These are phyloP conservation scores for Pseudogymnoascus sp. DNA, from an alignment of 2,329 filamentous ascomycete genomes.

Conservation along the genomic window DNA sequence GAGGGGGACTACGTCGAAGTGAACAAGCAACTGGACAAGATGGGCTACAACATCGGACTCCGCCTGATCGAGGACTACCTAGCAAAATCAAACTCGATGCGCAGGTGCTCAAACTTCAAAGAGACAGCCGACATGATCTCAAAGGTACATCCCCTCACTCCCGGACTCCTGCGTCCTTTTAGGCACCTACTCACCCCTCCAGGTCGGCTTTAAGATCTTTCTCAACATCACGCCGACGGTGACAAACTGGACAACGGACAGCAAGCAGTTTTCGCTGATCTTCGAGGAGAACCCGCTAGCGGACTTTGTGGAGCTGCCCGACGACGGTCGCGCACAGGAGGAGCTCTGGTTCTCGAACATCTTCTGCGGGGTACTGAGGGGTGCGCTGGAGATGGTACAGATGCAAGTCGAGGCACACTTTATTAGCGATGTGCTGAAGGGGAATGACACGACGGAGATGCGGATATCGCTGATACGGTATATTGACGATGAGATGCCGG, in stretches of 20 bases:
- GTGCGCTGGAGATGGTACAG: slow-evolving; percentile 96
- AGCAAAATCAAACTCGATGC: slow-evolving; percentile 85
- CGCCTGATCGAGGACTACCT: slow-evolving; percentile 96
- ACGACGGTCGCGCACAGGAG: slow-evolving; percentile 90
- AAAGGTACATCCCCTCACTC: slow-evolving; percentile 50
- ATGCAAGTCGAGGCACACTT: slow-evolving; percentile 98
- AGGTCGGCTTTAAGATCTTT: slow-evolving; percentile 99
- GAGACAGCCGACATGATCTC: slow-evolving; percentile 97
- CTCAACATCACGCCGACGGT: slow-evolving; percentile 91
- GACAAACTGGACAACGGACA: slow-evolving; percentile 92
- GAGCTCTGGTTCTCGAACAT: slow-evolving; percentile 99
- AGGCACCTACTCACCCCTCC: not conserved
- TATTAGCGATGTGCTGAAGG: slow-evolving; percentile 83
- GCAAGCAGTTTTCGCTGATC: slow-evolving; percentile 89
- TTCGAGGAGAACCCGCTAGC: slow-evolving; percentile 96
- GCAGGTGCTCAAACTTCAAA: slow-evolving; percentile 82
- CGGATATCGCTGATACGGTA: slow-evolving; percentile 84
- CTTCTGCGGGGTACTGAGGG: slow-evolving; percentile 83
- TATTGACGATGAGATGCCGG: slow-evolving; percentile 95
- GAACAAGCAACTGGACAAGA: slow-evolving; percentile 96
- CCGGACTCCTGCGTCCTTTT: not conserved
- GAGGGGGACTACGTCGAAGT: slow-evolving; percentile 90
- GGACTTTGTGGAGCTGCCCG: slow-evolving; percentile 94
- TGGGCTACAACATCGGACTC: slow-evolving; percentile 98
- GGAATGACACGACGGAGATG: slow-evolving; percentile 97